Evolutionary conservation across 1,139 yeast species (phyloP).

Genomic region (Candida sojae): DNA sequence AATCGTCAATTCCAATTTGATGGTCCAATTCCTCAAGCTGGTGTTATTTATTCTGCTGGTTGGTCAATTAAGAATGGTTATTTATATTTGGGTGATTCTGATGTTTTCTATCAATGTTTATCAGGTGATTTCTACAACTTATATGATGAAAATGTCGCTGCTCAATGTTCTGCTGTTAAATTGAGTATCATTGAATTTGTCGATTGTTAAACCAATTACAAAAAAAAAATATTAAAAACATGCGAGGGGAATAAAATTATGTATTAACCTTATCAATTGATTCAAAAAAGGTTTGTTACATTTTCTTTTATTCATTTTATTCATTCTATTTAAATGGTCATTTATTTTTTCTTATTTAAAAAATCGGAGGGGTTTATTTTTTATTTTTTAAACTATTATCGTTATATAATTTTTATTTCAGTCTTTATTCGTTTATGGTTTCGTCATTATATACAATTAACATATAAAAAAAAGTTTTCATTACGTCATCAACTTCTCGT

Average conservation of each 20-base stretch:
- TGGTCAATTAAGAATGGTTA: constrained; percentile 65
- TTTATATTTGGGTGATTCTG: constrained; percentile 68
- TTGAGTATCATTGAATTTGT: constrained; percentile 66
- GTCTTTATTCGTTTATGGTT: not conserved
- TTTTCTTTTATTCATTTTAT: not conserved
- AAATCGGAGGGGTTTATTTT: not conserved
- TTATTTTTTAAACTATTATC: not conserved
- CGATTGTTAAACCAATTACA: constrained; percentile 43
- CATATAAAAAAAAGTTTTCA: not conserved
- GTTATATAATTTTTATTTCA: not conserved
- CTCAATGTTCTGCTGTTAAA: constrained; percentile 66
- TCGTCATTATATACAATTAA: not conserved
- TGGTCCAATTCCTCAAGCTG: constrained; percentile 92
- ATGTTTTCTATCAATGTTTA: constrained; percentile 74
- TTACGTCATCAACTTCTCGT: not conserved
- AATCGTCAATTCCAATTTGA: constrained; percentile 88
- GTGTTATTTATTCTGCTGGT: constrained; percentile 83
- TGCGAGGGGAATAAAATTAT: too few relatives aligned
- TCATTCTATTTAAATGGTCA: not conserved
- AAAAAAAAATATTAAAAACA: not conserved
- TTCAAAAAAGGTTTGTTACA: not conserved
- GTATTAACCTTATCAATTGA: too few relatives aligned
- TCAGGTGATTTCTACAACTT: constrained; percentile 83
- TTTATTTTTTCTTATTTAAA: not conserved
- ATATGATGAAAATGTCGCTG: constrained; percentile 68